Conservation (phyloP, 2,329 filamentous ascomycete genomes). For the Alternaria incomplexa region DNA sequence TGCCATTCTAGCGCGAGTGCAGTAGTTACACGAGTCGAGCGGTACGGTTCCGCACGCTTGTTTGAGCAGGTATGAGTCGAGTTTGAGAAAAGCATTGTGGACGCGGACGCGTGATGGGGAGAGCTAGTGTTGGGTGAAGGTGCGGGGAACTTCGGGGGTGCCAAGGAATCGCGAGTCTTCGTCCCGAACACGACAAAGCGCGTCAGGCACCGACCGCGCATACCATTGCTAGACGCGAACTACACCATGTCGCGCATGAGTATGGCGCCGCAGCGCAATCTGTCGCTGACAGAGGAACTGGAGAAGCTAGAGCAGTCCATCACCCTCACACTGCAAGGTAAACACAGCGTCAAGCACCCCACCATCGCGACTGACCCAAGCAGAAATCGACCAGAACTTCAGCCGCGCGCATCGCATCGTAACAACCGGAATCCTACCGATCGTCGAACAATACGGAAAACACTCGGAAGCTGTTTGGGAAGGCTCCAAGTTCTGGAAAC, state of each 20-base stretch:
- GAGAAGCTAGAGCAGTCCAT: slow-evolving; percentile 97
- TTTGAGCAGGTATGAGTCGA: background rate
- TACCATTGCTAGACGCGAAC: slow-evolving; percentile 1
- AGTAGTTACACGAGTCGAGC: background rate
- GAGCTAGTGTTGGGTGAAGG: background rate
- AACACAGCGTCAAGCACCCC: slow-evolving; percentile 29
- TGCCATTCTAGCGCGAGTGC: background rate
- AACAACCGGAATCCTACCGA: slow-evolving; percentile 87
- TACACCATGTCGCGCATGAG: slow-evolving; percentile 58
- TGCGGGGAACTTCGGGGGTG: slow-evolving; percentile 25
- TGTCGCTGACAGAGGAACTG: slow-evolving; percentile 91
- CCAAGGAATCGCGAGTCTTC: slow-evolving; percentile 20
- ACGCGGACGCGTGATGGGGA: background rate
- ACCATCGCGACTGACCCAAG: slow-evolving; percentile 29
- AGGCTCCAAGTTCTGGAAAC: slow-evolving; percentile 99
- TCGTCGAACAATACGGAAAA: slow-evolving; percentile 94
- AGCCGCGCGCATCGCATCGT: slow-evolving; percentile 96
- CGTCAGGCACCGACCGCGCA: slow-evolving; percentile 13
- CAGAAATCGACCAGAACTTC: slow-evolving; percentile 99
- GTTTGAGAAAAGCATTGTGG: background rate
- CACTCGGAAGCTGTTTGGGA: slow-evolving; percentile 96
- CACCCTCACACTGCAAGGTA: slow-evolving; percentile 88
- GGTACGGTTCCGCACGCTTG: slow-evolving; percentile 6
- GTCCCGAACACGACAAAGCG: slow-evolving; percentile 16
- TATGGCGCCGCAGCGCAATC: slow-evolving; percentile 58